Evolutionary conservation across 164 flowering plant genomes (phyloP), one percentile per base, ranked within the genome.

Genomic region (Brasenia schreberi): DNA sequence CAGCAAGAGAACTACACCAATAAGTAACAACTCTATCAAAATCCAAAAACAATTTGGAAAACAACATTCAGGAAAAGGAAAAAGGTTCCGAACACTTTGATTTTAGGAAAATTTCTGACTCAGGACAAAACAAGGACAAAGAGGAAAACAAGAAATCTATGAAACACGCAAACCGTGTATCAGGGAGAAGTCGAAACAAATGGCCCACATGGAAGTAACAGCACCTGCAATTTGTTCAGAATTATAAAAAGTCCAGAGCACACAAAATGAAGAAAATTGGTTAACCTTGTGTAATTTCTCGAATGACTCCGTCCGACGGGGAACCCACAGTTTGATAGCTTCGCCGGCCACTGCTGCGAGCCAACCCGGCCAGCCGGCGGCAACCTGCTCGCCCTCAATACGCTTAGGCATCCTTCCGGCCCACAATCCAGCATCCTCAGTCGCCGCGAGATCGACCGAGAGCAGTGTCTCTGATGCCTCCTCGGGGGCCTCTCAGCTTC

Each of bases 261-360:
- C 6, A 49, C 43, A 1, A 42, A 63, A 45, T 23, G 19, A 10
- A 70, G 42, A 52, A 23, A 70, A 75, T 72, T 53, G 71, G 18
- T 83, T 66, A 82, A 77, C 80, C 70, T 77, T 74, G 68, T 77
- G 75, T 67, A 77, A 74, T 66, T 74, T 77, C 72, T 77, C 80
- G 43, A 74, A 74, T 49, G 80, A 72, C 49, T 77, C 80, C 7
- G 80, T 71, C 70, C 73, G 60, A 33, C 77, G 74, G 58, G 77
- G 80, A 19, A 72, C 61, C 80, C 76, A 74, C n/a, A 77, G 76
- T 67, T 75, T 75, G 59, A 77, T 74, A 6, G 80, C 80, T 65
- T 77, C 77, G 16, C 68, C 69, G 3, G 80, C 77, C 39, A 72
- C 80, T 9, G 80, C 62, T 7, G 74, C 67, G 17, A 77, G 80